Conservation (phyloP, 2,329 filamentous ascomycete genomes). For the Hypoxylon sp. region DNA sequence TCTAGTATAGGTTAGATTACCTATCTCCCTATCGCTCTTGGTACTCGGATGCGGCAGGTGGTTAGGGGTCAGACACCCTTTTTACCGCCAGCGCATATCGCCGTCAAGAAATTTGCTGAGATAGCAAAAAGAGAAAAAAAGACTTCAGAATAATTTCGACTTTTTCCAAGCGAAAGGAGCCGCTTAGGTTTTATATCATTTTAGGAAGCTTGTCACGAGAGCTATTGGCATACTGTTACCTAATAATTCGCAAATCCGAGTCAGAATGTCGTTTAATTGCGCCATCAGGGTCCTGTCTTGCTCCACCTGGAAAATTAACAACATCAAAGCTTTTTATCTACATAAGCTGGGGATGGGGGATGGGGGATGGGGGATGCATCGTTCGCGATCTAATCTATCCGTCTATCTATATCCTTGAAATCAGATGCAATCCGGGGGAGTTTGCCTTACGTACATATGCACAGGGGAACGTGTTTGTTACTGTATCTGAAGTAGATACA, state of each 20-base stretch:
- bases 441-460: conserved; percentile 18
- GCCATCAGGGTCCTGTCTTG: conserved; percentile 29
- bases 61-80: conserved; percentile 13
- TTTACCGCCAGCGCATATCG: conserved; percentile 11
- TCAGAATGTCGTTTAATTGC: conserved; percentile 35
- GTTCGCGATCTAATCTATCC: conserved; percentile 10
- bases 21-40: conserved; percentile 25
- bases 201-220: conserved; percentile 31
- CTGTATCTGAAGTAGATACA: conserved; percentile 23
- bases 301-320: conserved; percentile 23
- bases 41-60: conserved; percentile 39
- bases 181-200: conserved; percentile 24
- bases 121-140: conserved; percentile 17
- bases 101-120: conserved; percentile 8
- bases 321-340: conserved; percentile 9
- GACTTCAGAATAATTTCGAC: too few relatives aligned
- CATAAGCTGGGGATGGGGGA: too few relatives aligned
- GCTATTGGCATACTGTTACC: conserved; percentile 29
- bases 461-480: conserved; percentile 7
- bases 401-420: conserved; percentile 23
- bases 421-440: conserved; percentile 17
- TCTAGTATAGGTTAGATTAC: conserved; percentile 20
- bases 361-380: too few relatives aligned
- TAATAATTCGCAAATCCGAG: conserved; percentile 33
- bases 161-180: too few relatives aligned